phyloP scores from a whole-genome alignment of 169 alveolate genomes.

The Plasmodium gaboni region DNA sequence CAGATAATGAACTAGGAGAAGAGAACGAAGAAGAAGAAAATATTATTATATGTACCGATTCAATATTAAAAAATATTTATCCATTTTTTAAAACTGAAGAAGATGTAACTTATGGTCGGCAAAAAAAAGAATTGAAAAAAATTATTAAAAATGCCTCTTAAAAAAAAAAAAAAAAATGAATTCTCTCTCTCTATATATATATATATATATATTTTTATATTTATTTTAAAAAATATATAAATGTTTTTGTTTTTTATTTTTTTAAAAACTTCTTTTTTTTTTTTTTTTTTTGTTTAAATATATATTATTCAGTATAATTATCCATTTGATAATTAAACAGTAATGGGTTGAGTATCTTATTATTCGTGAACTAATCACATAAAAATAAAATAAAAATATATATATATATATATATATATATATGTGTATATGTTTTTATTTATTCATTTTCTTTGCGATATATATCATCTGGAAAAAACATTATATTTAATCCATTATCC shows the following conservation, averaged over 20 bases:
- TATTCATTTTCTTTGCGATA: slow-evolving; percentile 14
- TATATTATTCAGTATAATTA: no score
- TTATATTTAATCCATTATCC: slow-evolving; percentile 84
- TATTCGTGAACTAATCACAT: no score
- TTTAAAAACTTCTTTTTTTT: no score
- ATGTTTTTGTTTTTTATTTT: no score
- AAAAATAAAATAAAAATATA: no score
- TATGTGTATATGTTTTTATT: not conserved
- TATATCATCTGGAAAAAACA: slow-evolving; percentile 78
- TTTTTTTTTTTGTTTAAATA: no score
- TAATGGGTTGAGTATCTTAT: no score
- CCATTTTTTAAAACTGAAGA: slow-evolving; percentile 73
- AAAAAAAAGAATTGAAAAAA: slow-evolving; percentile 42
- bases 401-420: slow-evolving; percentile 3
- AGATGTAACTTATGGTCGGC: slow-evolving; percentile 19
- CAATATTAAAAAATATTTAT: slow-evolving; percentile 62
- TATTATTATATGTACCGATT: slow-evolving; percentile 41
- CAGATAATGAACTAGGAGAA: slow-evolving; percentile 5
- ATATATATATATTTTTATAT: not conserved
- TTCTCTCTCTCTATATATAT: not conserved
- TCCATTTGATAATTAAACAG: no score
- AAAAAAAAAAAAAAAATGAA: not conserved
- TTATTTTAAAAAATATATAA: not conserved
- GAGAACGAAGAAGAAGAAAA: slow-evolving; percentile 1
- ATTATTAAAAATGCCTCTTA: slow-evolving; percentile 4